These are phyloP conservation scores for Aspergillus hiratsukae DNA, from an alignment of 2,329 filamentous ascomycete genomes.

Conservation along the genomic window DNA sequence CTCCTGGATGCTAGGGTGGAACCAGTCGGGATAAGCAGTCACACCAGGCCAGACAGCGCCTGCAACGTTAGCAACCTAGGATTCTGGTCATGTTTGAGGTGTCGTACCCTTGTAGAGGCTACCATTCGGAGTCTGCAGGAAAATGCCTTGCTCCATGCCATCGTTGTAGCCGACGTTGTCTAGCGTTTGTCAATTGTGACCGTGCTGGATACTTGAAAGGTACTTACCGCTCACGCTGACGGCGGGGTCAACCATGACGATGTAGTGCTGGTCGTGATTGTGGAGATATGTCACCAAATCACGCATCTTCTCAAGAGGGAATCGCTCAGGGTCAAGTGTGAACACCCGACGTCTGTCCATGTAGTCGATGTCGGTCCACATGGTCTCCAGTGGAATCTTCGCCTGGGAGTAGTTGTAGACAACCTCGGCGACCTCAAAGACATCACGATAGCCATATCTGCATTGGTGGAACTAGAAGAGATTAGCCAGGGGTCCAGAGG, in stretches of 20 bases:
- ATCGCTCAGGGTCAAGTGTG: conserved; percentile 36
- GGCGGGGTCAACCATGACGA: conserved; percentile 69
- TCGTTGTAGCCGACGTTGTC: conserved; percentile 56
- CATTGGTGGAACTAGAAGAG: conserved; percentile 52
- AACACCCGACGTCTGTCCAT: conserved; percentile 38
- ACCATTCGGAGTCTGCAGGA: conserved; percentile 53
- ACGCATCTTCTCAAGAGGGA: conserved; percentile 48
- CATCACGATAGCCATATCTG: conserved; percentile 57
- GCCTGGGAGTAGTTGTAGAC: conserved; percentile 42
- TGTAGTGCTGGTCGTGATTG: conserved; percentile 62
- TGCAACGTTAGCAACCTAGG: conserved; percentile 8
- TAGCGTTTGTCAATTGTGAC: conserved; percentile 12
- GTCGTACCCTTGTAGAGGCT: conserved; percentile 45
- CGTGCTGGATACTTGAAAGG: accelerated
- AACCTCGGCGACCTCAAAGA: conserved; percentile 41
- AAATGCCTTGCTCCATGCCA: conserved; percentile 55
- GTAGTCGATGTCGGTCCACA: conserved; percentile 46
- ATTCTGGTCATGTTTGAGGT: neutral
- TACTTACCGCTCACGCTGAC: conserved; percentile 37
- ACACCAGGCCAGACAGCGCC: conserved; percentile 76
- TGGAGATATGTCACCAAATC: conserved; percentile 65
- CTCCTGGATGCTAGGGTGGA: conserved; percentile 56
- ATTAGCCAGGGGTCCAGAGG: neutral
- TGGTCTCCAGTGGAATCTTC: conserved; percentile 41
- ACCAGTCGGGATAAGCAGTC: conserved; percentile 73